Percentiles rank a stretch among this genome's conserved stretches.
Conservation (phyloP, 2,329 filamentous ascomycete species). For the Curvularia lunata region DNA sequence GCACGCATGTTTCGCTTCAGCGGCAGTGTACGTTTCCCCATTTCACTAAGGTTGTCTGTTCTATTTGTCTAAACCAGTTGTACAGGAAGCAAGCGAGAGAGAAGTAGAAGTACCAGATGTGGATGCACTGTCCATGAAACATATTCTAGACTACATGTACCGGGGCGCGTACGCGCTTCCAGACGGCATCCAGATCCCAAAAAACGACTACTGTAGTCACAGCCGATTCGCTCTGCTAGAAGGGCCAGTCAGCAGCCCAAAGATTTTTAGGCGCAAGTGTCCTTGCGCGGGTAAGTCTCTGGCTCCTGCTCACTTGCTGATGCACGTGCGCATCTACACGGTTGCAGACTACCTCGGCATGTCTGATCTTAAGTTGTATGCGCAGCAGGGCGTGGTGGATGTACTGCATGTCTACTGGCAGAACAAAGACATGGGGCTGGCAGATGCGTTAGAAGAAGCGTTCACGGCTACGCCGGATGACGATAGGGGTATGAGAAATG, state of each 20-base stretch:
- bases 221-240: conserved; percentile 1
- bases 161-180: conserved; percentile 9
- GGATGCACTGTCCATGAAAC: conserved; percentile 5
- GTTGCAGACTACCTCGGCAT: conserved; percentile 16
- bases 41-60: neutral
- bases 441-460: conserved; percentile 9
- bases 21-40: conserved; percentile 1
- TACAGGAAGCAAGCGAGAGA: neutral
- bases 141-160: conserved; percentile 18
- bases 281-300: conserved; percentile 8
- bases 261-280: conserved; percentile 14
- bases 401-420: conserved; percentile 20
- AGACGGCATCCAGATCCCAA: neutral
- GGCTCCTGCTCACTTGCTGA: conserved; percentile 6
- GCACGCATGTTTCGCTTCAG: conserved; percentile 18
- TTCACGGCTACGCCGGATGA: conserved; percentile 13
- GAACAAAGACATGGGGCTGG: conserved; percentile 4
- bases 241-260: neutral
- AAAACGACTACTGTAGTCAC: conserved; percentile 11
- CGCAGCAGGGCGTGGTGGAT: conserved; percentile 3
- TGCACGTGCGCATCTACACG: conserved; percentile 14
- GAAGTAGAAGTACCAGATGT: conserved; percentile 4
- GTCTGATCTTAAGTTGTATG: conserved; percentile 6
- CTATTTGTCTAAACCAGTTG: neutral
- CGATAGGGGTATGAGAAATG: conserved; percentile 5